Conservation (phyloP, 306 rosid genomes). For the Ormosia semicastrata region DNA sequence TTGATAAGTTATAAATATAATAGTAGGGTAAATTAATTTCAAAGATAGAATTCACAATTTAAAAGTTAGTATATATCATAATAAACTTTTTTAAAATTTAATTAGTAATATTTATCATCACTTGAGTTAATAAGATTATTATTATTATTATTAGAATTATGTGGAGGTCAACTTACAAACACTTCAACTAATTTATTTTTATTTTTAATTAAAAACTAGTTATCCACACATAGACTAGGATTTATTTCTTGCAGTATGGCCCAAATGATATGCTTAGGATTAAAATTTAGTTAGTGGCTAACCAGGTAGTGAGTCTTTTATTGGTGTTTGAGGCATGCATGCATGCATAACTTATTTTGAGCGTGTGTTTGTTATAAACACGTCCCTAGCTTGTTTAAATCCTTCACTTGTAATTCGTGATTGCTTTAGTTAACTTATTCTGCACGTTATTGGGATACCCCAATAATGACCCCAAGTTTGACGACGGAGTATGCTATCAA, state of each 20-base stretch:
- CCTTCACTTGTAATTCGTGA: neutral
- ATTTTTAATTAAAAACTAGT: no score
- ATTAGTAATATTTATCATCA: no score
- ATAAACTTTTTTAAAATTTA: no score
- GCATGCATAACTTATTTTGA: neutral
- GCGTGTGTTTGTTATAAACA: neutral
- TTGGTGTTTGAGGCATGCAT: neutral
- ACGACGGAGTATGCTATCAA: neutral
- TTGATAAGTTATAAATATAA: neutral
- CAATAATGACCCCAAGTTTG: neutral
- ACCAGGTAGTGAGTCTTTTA: neutral
- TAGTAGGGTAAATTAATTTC: neutral
- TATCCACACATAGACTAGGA: no score
- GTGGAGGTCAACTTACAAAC: no score
- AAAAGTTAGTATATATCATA: no score
- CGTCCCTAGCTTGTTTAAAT: neutral
- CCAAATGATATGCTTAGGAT: no score
- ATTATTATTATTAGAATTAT: no score
- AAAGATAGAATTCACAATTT: neutral
- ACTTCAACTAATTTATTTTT: no score
- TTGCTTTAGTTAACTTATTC: neutral
- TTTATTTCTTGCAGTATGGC: no score
- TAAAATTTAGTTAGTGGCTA: no score
- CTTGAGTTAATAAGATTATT: no score
- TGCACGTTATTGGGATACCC: neutral